Conservation (phyloP, 306 rosid species). For the Sophora flavescens region DNA sequence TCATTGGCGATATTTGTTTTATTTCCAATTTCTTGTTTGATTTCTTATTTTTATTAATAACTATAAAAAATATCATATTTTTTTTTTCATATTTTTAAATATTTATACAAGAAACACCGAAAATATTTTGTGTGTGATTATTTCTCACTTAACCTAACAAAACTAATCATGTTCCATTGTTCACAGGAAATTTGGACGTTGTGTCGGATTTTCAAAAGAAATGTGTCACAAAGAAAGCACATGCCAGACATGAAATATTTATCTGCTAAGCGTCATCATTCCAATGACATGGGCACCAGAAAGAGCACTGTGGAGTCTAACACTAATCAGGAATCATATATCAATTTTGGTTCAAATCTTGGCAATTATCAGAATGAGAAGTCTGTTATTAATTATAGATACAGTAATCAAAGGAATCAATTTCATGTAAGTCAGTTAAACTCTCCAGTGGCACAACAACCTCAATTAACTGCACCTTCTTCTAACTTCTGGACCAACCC, state of each 20-base stretch:
- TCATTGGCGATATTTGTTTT: too few relatives aligned
- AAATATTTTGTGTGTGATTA: too few relatives aligned
- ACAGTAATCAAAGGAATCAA: conserved; percentile 38
- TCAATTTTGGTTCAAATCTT: conserved; percentile 57
- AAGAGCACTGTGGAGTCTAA: conserved; percentile 43
- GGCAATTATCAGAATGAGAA: conserved; percentile 51
- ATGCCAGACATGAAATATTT: conserved; percentile 59
- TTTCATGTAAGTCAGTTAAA: conserved; percentile 41
- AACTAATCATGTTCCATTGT: background rate
- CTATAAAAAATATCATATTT: too few relatives aligned
- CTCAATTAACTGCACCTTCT: conserved; percentile 42
- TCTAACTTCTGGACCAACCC: conserved; percentile 55
- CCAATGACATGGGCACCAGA: conserved; percentile 40
- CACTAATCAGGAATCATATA: conserved; percentile 56
- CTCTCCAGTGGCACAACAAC: conserved; percentile 42
- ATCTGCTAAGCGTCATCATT: conserved; percentile 48
- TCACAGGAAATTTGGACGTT: conserved; percentile 96
- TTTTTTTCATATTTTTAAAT: too few relatives aligned
- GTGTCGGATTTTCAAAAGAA: conserved; percentile 85
- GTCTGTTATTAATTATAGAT: conserved; percentile 32
- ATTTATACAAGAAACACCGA: too few relatives aligned
- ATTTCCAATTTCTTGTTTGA: too few relatives aligned
- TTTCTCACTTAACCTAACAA: background rate
- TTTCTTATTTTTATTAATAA: too few relatives aligned
- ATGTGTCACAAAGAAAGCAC: conserved; percentile 60